These are phyloP conservation scores for Nothomitra cinnamomea DNA, from an alignment of 2,329 filamentous ascomycete genomes.

Conservation along the genomic window DNA sequence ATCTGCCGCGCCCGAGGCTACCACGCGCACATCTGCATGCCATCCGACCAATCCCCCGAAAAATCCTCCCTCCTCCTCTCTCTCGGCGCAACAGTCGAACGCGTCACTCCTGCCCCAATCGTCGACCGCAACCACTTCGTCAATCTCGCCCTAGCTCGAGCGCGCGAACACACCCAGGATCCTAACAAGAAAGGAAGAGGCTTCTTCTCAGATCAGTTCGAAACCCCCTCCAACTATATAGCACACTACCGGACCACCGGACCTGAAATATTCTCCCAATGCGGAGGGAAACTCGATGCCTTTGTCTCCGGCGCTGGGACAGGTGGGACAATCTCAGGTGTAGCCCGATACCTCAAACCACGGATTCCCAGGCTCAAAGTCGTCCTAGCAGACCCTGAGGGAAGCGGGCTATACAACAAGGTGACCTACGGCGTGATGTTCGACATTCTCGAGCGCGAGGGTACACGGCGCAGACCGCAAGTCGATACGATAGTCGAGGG, in stretches of 20 bases:
- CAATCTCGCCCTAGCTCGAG: slow-evolving; percentile 68
- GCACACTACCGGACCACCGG: slow-evolving; percentile 74
- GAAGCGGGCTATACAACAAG: slow-evolving; percentile 83
- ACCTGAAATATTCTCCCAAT: slow-evolving; percentile 75
- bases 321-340: slow-evolving; percentile 80
- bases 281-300: slow-evolving; percentile 56
- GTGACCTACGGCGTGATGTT: slow-evolving; percentile 95
- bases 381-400: slow-evolving; percentile 84
- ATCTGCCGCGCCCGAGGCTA: slow-evolving; percentile 81
- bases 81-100: slow-evolving; percentile 82
- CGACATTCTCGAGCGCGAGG: slow-evolving; percentile 71
- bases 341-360: slow-evolving; percentile 69
- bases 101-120: slow-evolving; percentile 80
- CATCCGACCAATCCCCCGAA: slow-evolving; percentile 72
- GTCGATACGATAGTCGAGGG: slow-evolving; percentile 95
- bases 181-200: slow-evolving; percentile 48
- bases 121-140: slow-evolving; percentile 90
- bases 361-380: slow-evolving; percentile 45
- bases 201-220: slow-evolving; percentile 94
- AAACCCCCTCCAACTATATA: slow-evolving; percentile 73
- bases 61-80: slow-evolving; percentile 81
- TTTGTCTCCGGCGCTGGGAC: slow-evolving; percentile 92
- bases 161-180: slow-evolving; percentile 50
- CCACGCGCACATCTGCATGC: slow-evolving; percentile 92
- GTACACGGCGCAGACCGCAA: slow-evolving; percentile 73